Evolutionary conservation across 2,329 filamentous ascomycete species (phyloP).

Genomic region (Alternaria panax): DNA sequence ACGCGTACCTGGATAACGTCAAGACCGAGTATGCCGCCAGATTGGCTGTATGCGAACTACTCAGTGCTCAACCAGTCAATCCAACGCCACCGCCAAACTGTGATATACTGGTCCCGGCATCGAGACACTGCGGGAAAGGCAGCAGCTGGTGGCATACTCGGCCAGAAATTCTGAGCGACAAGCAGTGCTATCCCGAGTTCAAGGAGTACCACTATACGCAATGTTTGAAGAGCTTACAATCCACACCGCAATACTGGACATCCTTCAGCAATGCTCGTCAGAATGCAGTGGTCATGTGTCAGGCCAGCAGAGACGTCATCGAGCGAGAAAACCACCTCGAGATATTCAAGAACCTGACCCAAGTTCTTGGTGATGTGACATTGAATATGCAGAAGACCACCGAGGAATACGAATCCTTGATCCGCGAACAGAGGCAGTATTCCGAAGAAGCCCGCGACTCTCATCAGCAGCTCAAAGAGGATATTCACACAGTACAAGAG

Average conservation of each 20-base stretch:
- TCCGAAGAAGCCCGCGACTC: constrained; percentile 29
- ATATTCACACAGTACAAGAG: constrained; percentile 28
- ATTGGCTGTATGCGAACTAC: constrained; percentile 69
- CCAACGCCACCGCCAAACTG: constrained; percentile 61
- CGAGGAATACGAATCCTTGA: constrained; percentile 33
- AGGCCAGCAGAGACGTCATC: constrained; percentile 64
- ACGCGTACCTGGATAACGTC: constrained; percentile 45
- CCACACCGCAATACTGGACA: constrained; percentile 66
- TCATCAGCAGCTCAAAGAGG: constrained; percentile 26
- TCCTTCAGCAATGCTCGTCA: constrained; percentile 70
- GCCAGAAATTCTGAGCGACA: constrained; percentile 17
- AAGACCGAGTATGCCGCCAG: constrained; percentile 68
- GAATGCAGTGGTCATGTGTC: constrained; percentile 68
- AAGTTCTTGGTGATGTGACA: constrained; percentile 34
- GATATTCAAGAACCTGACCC: constrained; percentile 43
- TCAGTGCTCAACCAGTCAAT: constrained; percentile 54
- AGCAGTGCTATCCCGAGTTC: constrained; percentile 45
- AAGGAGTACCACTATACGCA: constrained; percentile 52
- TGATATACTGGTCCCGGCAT: constrained; percentile 55
- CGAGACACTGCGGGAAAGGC: constrained; percentile 38
- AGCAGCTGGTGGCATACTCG: constrained; percentile 33
- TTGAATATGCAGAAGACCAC: constrained; percentile 30
- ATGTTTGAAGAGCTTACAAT: constrained; percentile 63
- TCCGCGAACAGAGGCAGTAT: constrained; percentile 35
- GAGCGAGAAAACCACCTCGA: constrained; percentile 59